These are phyloP conservation scores for Lodderomyces pseudojiufengensis DNA, from an alignment of 1,139 yeast genomes.

Conservation along the genomic window DNA sequence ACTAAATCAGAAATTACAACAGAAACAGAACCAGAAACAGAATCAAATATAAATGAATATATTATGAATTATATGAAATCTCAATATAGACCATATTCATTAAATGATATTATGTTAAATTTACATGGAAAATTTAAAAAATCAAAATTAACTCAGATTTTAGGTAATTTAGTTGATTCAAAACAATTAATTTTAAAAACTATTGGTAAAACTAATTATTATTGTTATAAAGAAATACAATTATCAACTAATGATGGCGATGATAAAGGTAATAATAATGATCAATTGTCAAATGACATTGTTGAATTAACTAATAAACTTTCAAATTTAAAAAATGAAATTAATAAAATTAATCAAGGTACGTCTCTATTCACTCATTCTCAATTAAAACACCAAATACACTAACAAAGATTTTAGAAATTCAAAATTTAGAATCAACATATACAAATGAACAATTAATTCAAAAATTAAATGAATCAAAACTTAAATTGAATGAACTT, in stretches of 20 bases:
- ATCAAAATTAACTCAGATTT: slow-evolving; percentile 20
- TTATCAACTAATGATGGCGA: no score
- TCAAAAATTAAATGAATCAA: neutral
- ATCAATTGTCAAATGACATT: no score
- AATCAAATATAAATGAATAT: no score
- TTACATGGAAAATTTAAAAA: slow-evolving; percentile 30
- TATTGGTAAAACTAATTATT: slow-evolving; percentile 34
- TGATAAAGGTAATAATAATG: no score
- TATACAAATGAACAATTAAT: slow-evolving; percentile 8
- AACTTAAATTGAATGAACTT: slow-evolving; percentile 1
- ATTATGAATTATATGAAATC: slow-evolving; percentile 30
- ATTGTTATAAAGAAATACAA: slow-evolving; percentile 26
- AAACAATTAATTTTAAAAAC: slow-evolving; percentile 25
- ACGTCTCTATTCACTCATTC: neutral
- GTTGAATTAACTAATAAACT: slow-evolving; percentile 6
- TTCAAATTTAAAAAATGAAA: slow-evolving; percentile 9
- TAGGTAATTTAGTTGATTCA: slow-evolving; percentile 24
- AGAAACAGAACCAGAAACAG: no score
- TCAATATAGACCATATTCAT: slow-evolving; percentile 38
- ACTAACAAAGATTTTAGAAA: slow-evolving; percentile 4
- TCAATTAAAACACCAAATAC: neutral
- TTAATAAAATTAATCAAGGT: slow-evolving; percentile 7
- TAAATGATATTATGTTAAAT: slow-evolving; percentile 34
- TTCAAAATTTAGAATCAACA: slow-evolving; percentile 6
- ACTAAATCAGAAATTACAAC: no score